Base-by-base conservation (phyloP, 257 asterid genomes). In the Euphrasia confusa region DNA sequence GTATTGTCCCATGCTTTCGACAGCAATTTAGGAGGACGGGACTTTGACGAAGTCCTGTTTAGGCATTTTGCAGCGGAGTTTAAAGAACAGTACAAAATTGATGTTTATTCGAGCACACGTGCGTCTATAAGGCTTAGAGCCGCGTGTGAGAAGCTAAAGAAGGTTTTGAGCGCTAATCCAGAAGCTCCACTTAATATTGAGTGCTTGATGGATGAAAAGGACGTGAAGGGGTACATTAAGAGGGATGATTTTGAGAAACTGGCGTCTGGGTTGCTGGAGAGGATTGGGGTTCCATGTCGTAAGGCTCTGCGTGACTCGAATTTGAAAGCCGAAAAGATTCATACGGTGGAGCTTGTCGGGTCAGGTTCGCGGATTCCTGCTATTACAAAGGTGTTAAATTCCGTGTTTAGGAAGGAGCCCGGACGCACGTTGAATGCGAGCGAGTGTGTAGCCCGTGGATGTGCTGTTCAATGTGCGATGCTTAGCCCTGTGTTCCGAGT, bases 181-280 rank as follows among this genome's bases (percentile, higher is more conserved):
- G 97, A 93, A 84, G 97, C 94, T 47, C 97, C 87, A 4, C 84
- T 93, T 60, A 89, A 79, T 76, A 87, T 93, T 40, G 99, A 93
- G 77, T 93, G 99, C 77, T 81, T 93, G 82, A 93, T 93, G 97
- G 99, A 93, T 66, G 99, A 93, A 80, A 89, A 89, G 75, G 99
- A 93, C 63, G 97, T 93, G 48, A 83, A 74, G 73, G 99, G 99
- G 54, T 78, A 75, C 75, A 82, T 93, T 57, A 89, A 81, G 75
- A 84, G 97, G 78, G 97, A 93, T 12, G 97, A 87, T 64, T 93
- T 93, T 75, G 99, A 89, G 83, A 79, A 69, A 56, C 69, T 93
- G 58, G 80, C 97, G 8, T 77, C 86, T 24, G 75, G 63, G 18
- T 79, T 93, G 67, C 64, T 93, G 66, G 95, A 89, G 75, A 83